phyloP scores from a whole-genome alignment of 1,284 basidiomycete genomes.

The Puccinia hordei region DNA sequence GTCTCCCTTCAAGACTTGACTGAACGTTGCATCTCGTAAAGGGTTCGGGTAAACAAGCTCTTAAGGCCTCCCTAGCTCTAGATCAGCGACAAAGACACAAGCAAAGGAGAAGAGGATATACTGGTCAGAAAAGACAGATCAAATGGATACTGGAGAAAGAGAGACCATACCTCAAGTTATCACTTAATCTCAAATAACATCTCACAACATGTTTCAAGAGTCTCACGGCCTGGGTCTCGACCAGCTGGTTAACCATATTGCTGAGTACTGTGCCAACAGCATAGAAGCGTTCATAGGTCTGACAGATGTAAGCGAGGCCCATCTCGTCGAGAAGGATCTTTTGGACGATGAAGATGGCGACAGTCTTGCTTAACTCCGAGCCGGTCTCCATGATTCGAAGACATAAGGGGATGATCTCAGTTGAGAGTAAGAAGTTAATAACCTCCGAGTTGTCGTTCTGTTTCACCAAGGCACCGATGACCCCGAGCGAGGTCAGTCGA shows the following conservation, averaged over 20 bases:
- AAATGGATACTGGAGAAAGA: not conserved
- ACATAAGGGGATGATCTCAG: slow-evolving; percentile 98
- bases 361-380: slow-evolving; percentile 97
- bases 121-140: not conserved
- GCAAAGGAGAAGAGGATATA: slow-evolving; percentile 9
- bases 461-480: slow-evolving; percentile 98
- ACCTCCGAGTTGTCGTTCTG: slow-evolving; percentile 99
- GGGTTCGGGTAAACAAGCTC: slow-evolving; percentile 95
- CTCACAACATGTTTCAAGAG: slow-evolving; percentile 97
- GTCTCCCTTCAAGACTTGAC: slow-evolving; percentile 70
- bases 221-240: slow-evolving; percentile 95
- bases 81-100: slow-evolving; percentile 43
- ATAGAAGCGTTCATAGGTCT: slow-evolving; percentile 99
- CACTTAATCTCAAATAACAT: slow-evolving; percentile 92
- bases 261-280: slow-evolving; percentile 96
- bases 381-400: slow-evolving; percentile 99
- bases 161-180: slow-evolving; percentile 78
- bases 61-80: slow-evolving; percentile 90
- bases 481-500: slow-evolving; percentile 92
- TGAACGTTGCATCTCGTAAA: slow-evolving; percentile 90
- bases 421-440: slow-evolving; percentile 97
- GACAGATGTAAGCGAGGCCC: slow-evolving; percentile 96
- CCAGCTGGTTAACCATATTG: slow-evolving; percentile 96
- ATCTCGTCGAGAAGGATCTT: slow-evolving; percentile 98
- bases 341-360: slow-evolving; percentile 99